phyloP scores from a whole-genome alignment of 345 rosid species.

The Ceriops decandra region DNA sequence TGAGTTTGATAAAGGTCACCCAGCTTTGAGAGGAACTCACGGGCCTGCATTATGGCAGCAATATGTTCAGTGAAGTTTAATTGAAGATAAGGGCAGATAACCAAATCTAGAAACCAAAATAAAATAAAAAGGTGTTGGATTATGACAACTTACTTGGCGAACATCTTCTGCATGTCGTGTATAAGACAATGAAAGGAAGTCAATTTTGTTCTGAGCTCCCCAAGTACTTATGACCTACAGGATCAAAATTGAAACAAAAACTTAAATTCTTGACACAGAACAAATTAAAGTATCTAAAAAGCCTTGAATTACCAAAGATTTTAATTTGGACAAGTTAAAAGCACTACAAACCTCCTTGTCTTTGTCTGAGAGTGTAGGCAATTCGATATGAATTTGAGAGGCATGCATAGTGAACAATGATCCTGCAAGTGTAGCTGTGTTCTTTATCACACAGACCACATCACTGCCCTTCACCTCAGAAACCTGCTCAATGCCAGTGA shows the following conservation, averaged over 20 bases:
- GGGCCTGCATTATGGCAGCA: conserved; percentile 51
- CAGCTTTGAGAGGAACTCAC: conserved; percentile 67
- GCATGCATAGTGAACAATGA: conserved; percentile 79
- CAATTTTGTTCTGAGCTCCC: conserved; percentile 94
- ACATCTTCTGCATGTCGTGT: conserved; percentile 97
- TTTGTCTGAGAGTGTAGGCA: conserved; percentile 84
- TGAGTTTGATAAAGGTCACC: conserved; percentile 91
- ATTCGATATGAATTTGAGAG: conserved; percentile 79
- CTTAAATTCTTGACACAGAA: background rate
- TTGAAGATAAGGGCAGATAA: background rate
- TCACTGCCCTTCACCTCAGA: conserved; percentile 75
- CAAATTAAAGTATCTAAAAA: background rate
- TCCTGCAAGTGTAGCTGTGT: conserved; percentile 83
- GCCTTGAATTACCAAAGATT: background rate
- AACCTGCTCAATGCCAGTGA: conserved; percentile 47
- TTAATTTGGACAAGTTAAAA: background rate
- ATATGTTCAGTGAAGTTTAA: background rate
- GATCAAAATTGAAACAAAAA: conserved; percentile 4
- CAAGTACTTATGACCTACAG: conserved; percentile 78
- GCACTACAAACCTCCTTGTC: conserved; percentile 71
- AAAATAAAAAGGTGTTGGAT: background rate
- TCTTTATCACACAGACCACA: conserved; percentile 82
- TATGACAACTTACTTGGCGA: conserved; percentile 52
- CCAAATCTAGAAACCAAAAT: background rate
- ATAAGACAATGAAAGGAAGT: conserved; percentile 89